Base-by-base conservation (phyloP, 257 asterid species). In the Jaltomata sinuosa region DNA sequence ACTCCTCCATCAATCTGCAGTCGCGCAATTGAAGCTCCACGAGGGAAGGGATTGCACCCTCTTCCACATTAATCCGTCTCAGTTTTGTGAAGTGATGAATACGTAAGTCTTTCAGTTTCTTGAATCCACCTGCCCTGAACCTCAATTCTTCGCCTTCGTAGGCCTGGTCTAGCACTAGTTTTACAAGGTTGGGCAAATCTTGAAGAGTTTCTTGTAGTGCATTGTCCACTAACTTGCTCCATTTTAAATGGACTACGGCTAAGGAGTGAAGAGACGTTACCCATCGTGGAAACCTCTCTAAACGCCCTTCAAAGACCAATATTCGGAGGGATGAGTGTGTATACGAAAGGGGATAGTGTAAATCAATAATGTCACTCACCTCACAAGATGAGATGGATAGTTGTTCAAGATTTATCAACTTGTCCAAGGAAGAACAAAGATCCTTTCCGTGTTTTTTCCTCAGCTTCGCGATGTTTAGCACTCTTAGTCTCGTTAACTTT, bases 11-110 rank as follows among this genome's bases (percentile, higher is more conserved):
- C 18, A 53, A 29, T 2, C 3, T 0, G 29, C 84, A 82, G 15
- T 29, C 21, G 3, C 34, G 3, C 22, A 64, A 8, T n/a, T 4
- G 36, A n/a, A 84, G 62, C 74, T 84, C 69, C 53, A 87, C 86
- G 29, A 81, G 90, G 68, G 49, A 83, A 42, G 90, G 88, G 79
- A 81, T 84, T 53, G 88, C 71, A 12, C 88, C 90, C 50, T 87
- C 81, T 71, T 87, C 89, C 27, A 87, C 19, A 42, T 47, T 67
- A n/a, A 90, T 85, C 55, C 29, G 12, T 76, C 61, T 85, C 54
- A 87, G 62, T 2, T 45, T 84, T n/a, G 49, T 79, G 42, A 83
- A 29, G 14, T 54, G 54, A 59, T 25, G 54, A 2, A 88, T 81
- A 15, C 18, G 25, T 34, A 90, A 81, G 18, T 55, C 76, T 34